These are phyloP conservation scores for Plantago coronopus DNA, from an alignment of 305 asterid species.

Conservation along the genomic window DNA sequence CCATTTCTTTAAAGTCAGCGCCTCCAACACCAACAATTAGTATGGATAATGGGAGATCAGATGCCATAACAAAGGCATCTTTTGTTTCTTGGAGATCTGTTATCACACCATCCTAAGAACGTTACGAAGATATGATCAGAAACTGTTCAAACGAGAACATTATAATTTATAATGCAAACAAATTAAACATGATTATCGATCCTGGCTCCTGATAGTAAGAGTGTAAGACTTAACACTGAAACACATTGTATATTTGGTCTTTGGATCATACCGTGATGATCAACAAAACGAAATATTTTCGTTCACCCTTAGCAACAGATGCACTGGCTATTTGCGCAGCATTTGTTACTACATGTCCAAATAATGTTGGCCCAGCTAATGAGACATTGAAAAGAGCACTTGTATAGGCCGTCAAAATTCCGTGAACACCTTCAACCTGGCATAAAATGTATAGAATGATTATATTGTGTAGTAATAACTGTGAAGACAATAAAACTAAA, in stretches of 20 bases:
- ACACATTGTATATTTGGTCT: constrained; percentile 12
- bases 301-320: constrained; percentile 60
- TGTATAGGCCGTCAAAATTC: constrained; percentile 72
- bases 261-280: constrained; percentile 70
- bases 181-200: neutral
- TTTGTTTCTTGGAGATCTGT: constrained; percentile 98
- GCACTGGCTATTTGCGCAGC: constrained; percentile 88
- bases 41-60: constrained; percentile 92
- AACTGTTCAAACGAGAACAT: neutral
- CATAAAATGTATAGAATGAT: constrained; percentile 22
- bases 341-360: constrained; percentile 78
- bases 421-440: constrained; percentile 90
- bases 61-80: constrained; percentile 87
- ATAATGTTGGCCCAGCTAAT: constrained; percentile 95
- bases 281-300: constrained; percentile 76
- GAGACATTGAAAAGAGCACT: constrained; percentile 90
- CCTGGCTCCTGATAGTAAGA: neutral
- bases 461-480: neutral
- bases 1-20: constrained; percentile 98
- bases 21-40: constrained; percentile 98
- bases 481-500: neutral
- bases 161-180: neutral
- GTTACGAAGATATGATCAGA: constrained; percentile 3
- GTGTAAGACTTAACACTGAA: neutral
- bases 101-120: constrained; percentile 83